Base-by-base conservation (phyloP, 2,329 filamentous ascomycete species). In the Hypomyces perniciosus region DNA sequence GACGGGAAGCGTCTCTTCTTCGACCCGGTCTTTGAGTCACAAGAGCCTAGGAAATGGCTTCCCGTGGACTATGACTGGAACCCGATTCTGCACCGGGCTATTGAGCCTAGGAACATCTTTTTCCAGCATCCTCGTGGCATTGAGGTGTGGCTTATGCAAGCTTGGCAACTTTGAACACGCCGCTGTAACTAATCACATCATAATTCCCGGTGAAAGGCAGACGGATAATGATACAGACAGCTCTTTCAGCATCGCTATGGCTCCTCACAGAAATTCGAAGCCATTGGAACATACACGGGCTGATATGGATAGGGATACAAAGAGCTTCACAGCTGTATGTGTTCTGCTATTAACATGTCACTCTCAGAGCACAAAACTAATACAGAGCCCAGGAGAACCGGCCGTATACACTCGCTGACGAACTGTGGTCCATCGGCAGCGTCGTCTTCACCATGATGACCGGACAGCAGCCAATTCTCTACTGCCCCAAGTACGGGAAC, bases 91-190 rank as follows among this genome's bases (percentile, higher is more conserved):
- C 78, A 81, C 54, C 68, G 74, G 8, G 66, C 70, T 37, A 69
- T 81, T 39, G 61, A 52, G 45, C 70, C 77, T 0, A 57, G 57
- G n/a, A 77, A 77, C 56, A 71, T 81, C 48, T 77, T 73, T 59
- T 71, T 81, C 56, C 69, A 74, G 60, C 69, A 75, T 46, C 71
- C 76, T 34, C 64, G 65, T 9, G 73, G 73, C 2, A 61, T 54
- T 9, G 77, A 80, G 63, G 72, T 69, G 31, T 57, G 79, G 78
- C 0, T 59, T 66, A 29, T 80, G 77, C 57, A 81, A 80, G 64
- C 63, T 82, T 49, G 77, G 77, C 10, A 70, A 74, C 39, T 78
- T 76, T 48, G 59, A 65, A 40, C 59, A 59, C n/a, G 68, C 70
- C 12, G 63, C 61, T 28, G 64, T 77, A 8, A 70, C 71, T n/a